Evolutionary conservation across 2,329 filamentous ascomycete genomes (phyloP).

Genomic region (Cylindrodendrum hubeiense): DNA sequence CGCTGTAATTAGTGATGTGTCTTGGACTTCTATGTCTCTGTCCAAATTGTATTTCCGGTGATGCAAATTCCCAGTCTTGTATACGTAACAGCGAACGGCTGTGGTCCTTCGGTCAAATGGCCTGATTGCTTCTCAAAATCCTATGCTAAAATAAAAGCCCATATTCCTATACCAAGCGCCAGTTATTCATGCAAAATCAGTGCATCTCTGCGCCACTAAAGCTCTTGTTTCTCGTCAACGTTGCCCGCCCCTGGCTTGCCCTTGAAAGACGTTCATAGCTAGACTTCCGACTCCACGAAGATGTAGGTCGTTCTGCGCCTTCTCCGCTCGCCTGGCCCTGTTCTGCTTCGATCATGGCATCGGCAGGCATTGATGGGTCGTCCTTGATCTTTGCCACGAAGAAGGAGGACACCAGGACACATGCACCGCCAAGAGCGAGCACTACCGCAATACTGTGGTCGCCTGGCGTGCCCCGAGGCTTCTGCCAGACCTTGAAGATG

Average conservation of each 20-base stretch:
- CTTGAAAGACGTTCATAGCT: conserved; percentile 58
- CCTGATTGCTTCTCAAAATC: background rate
- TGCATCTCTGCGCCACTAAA: conserved; percentile 60
- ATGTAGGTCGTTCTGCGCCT: conserved; percentile 15
- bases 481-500: conserved; percentile 89
- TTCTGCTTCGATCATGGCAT: conserved; percentile 56
- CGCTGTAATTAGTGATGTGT: background rate
- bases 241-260: conserved; percentile 59
- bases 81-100: background rate
- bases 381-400: conserved; percentile 78
- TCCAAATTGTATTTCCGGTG: background rate
- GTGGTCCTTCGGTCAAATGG: background rate
- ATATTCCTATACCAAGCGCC: conserved; percentile 18
- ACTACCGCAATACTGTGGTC: conserved; percentile 92
- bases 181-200: conserved; percentile 22
- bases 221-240: conserved; percentile 62
- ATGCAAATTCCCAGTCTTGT: background rate
- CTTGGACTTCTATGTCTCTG: background rate
- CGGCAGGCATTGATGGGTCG: conserved; percentile 57
- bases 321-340: conserved; percentile 56
- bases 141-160: background rate
- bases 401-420: conserved; percentile 81
- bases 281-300: conserved; percentile 51
- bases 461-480: conserved; percentile 84
- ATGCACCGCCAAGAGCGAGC: conserved; percentile 84